phyloP scores from a whole-genome alignment of 495 filamentous ascomycete species.

The Talaromyces ruber region DNA sequence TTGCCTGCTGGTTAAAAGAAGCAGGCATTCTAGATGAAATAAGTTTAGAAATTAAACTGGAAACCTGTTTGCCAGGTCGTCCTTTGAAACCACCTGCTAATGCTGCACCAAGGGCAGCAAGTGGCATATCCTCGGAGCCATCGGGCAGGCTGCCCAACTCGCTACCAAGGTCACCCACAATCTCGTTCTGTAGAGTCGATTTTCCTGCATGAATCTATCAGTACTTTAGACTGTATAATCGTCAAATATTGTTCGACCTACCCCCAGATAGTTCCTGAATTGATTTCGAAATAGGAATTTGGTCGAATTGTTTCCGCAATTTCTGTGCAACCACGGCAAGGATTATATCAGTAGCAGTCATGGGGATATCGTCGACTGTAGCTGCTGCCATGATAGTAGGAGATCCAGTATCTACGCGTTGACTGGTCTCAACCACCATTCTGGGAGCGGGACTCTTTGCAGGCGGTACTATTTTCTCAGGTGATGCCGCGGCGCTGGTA shows the following conservation, averaged over 20 bases:
- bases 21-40: conserved; percentile 99
- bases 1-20: conserved; percentile 93
- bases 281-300: conserved; percentile 10
- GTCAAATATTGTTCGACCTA: neutral
- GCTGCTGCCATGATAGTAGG: conserved; percentile 31
- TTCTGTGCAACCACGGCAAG: conserved; percentile 17
- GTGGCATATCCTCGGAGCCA: conserved; percentile 92
- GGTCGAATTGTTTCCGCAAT: conserved; percentile 15
- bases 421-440: too few relatives aligned
- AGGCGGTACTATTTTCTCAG: too few relatives aligned
- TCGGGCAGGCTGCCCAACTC: conserved; percentile 97
- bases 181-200: conserved; percentile 96
- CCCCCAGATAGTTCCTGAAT: conserved; percentile 18
- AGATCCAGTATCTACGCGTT: conserved; percentile 23
- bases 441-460: conserved; percentile 9
- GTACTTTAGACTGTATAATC: neutral
- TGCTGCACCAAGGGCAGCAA: conserved; percentile 87
- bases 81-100: conserved; percentile 98
- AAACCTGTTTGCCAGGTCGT: conserved; percentile 92
- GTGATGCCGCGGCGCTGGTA: conserved; percentile 25
- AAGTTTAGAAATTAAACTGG: conserved; percentile 81
- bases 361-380: conserved; percentile 14
- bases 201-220: conserved; percentile 52
- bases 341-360: conserved; percentile 12
- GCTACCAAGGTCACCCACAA: conserved; percentile 88